phyloP scores from a whole-genome alignment of 345 rosid species.

The Psidium guajava region DNA sequence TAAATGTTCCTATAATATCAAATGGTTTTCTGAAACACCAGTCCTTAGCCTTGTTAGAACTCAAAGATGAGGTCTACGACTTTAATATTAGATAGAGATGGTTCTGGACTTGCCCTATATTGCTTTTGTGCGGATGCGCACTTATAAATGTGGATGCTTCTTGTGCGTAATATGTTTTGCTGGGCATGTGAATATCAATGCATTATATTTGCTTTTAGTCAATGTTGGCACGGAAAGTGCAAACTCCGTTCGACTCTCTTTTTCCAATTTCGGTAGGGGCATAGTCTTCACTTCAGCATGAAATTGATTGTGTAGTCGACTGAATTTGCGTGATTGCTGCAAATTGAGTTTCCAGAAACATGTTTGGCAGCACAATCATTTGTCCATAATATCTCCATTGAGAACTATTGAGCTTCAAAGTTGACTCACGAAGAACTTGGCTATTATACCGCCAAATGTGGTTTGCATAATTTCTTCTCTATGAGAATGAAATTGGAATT shows the following conservation, averaged over 20 bases:
- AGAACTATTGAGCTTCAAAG: not conserved
- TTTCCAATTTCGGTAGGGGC: not conserved
- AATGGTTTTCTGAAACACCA: not conserved
- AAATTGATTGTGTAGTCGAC: not conserved
- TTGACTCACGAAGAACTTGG: not conserved
- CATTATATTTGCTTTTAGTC: not conserved
- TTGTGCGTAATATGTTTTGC: not conserved
- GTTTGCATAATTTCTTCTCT: not conserved
- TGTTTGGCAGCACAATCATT: fast-evolving
- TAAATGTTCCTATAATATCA: not conserved
- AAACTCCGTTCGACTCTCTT: not conserved
- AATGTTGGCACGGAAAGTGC: not conserved
- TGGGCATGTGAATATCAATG: not conserved
- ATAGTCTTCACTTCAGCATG: not conserved
- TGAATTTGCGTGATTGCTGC: no score
- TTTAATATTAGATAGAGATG: not conserved
- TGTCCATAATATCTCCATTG: fast-evolving
- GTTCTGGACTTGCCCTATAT: not conserved
- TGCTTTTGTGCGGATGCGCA: not conserved
- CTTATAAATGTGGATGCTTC: not conserved
- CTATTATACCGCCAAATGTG: not conserved
- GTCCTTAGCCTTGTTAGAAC: not conserved
- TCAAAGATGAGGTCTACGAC: not conserved
- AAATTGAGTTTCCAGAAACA: not conserved
- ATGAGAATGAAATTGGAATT: not conserved